Percentiles rank a stretch among this genome's conserved stretches.
Evolutionary conservation across 495 filamentous ascomycete genomes (phyloP).

Genomic region (Trichoderma orchidacearum): DNA sequence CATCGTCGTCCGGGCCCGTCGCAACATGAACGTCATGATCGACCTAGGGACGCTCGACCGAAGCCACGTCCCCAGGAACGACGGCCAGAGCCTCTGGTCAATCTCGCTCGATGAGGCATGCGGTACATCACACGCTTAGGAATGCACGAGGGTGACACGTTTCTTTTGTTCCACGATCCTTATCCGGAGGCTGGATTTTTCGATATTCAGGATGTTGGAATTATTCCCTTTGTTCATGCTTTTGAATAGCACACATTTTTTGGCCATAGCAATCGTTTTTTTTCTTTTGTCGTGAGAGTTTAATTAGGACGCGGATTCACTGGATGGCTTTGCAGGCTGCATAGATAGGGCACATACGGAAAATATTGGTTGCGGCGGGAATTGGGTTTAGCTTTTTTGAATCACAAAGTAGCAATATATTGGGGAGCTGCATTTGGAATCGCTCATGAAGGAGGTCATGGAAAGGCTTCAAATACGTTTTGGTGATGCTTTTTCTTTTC

Average conservation of each 20-base stretch:
- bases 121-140: background rate
- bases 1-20: background rate
- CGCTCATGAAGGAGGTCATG: no score
- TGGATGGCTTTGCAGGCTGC: background rate
- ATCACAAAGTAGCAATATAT: no score
- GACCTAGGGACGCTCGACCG: background rate
- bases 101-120: slow-evolving; percentile 38
- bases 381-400: background rate
- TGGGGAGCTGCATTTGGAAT: no score
- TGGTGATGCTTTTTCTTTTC: no score
- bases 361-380: background rate
- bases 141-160: background rate
- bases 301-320: background rate
- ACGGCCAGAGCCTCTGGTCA: slow-evolving; percentile 42
- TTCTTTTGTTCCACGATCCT: background rate
- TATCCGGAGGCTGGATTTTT: background rate
- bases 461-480: no score
- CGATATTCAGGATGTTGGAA: background rate
- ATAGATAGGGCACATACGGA: background rate
- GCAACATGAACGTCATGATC: background rate
- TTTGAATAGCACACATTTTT: background rate
- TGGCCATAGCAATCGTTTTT: background rate
- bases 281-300: background rate
- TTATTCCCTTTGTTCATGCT: background rate
- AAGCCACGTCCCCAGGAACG: slow-evolving; percentile 11